Percentiles rank a stretch among this genome's conserved stretches.
Conservation (phyloP, 768 basidiomycete genomes). For the Scleroderma citrinum region DNA sequence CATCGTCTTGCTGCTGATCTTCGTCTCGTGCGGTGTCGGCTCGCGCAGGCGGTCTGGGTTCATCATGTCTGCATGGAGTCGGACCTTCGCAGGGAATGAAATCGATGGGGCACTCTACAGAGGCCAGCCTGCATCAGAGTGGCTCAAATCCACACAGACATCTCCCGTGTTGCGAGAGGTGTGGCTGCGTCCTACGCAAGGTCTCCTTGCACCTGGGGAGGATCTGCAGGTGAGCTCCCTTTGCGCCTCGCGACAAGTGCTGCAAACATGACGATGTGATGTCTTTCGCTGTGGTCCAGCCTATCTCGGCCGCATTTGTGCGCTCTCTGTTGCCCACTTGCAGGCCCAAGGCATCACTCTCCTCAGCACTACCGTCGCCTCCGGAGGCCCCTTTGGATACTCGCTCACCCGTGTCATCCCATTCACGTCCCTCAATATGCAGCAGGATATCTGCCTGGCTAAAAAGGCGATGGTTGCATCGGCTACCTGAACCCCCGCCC, state of each 20-base stretch:
- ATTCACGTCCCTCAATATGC: neutral
- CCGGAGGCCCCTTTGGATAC: neutral
- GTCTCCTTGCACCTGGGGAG: conserved; percentile 6
- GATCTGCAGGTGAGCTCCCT: conserved; percentile 19
- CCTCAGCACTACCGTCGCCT: neutral
- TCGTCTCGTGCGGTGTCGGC: conserved; percentile 45
- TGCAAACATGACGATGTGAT: neutral
- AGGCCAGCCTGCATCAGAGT: conserved; percentile 1
- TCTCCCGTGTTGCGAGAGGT: conserved; percentile 15
- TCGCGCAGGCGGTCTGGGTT: conserved; percentile 36
- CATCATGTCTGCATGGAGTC: conserved; percentile 12
- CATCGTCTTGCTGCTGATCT: conserved; percentile 37
- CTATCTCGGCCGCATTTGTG: conserved; percentile 16
- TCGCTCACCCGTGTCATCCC: neutral
- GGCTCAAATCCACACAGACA: conserved; percentile 12
- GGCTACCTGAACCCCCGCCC: conserved; percentile 9
- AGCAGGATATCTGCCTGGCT: conserved; percentile 7
- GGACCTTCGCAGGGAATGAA: conserved; percentile 2
- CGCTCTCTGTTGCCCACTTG: conserved; percentile 9
- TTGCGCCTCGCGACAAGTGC: neutral
- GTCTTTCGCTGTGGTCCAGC: conserved; percentile 6
- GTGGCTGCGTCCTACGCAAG: conserved; percentile 10
- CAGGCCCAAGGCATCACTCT: neutral
- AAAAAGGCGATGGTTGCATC: neutral
- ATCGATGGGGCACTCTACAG: conserved; percentile 6